Evolutionary conservation across 2,329 filamentous ascomycete species (phyloP), one percentile per base, ranked within the genome.

Genomic region (Hyphodiscus sp.): DNA sequence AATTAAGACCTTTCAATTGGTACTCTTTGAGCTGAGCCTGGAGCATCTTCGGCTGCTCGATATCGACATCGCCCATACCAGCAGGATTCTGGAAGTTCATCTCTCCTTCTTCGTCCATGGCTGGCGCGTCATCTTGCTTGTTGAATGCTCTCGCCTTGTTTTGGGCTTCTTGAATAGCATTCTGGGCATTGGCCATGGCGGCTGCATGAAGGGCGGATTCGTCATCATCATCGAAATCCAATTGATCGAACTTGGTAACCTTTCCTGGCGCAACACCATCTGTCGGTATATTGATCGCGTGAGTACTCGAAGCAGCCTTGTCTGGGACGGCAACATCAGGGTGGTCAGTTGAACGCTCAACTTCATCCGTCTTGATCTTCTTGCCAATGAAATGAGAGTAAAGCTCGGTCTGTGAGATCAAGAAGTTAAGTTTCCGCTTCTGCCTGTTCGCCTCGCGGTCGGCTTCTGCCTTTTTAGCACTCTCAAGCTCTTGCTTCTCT

Each of bases 41-140:
- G 66, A 99, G 82, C 73, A 97, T 83, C 72, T 91, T 95, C 9
- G 94, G 94, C 69, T 99, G 94, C 58, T 91, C 86, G 53, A 99
- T 90, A 66, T 96, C 89, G 61, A 96, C 90, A 64, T 94, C 91
- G 64, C 92, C 92, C 64, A 99, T 79, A 66, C 92, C 94, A 3
- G 91, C 94, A 0, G 94, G 94, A 69, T 99, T 97, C 74, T 99
- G 94, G 77, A 99, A 99, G 74, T 99, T 99, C 87, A 99, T 89
- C 73, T 99, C 94, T 63, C 91, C 92, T 65, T 96, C 91, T 55
- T 96, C 91, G 61, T 94, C 87, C 70, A 87, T 83, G 54, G 82
- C 82, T 66, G 84, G 81, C 50, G 82, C 76, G 50, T 77, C 75
- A 45, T 83, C 76, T 10, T 78, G 77, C 56, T 90, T 85, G 73